Percentiles rank a stretch among this genome's conserved stretches.
These are phyloP conservation scores for Claviceps sp. DNA, from an alignment of 2,329 filamentous ascomycete species.

Conservation along the genomic window DNA sequence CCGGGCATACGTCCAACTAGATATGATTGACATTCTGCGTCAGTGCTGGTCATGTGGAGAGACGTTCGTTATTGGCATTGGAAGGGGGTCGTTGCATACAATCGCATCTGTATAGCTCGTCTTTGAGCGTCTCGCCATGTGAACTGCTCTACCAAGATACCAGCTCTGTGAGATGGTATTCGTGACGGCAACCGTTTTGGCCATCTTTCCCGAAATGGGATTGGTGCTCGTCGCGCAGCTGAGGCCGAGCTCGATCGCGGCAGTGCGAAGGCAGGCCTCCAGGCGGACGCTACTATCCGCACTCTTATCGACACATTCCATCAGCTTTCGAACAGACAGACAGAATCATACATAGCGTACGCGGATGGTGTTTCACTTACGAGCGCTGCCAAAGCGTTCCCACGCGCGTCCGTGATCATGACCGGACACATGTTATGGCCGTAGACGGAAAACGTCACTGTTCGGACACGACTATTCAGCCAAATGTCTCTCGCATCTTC, in stretches of 20 bases:
- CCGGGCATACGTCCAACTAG: conserved; percentile 20
- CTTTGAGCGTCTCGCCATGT: conserved; percentile 17
- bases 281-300: conserved; percentile 21
- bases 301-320: conserved; percentile 11
- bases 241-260: conserved; percentile 25
- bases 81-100: conserved; percentile 5
- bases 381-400: conserved; percentile 22
- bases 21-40: neutral
- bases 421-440: conserved; percentile 23
- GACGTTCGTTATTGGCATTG: too few species aligned
- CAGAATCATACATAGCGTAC: neutral
- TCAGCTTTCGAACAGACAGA: neutral
- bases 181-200: conserved; percentile 1
- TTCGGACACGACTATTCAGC: neutral
- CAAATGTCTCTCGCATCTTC: neutral
- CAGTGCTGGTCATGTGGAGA: too few species aligned
- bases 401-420: conserved; percentile 22
- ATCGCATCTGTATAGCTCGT: conserved; percentile 16
- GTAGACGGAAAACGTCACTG: conserved; percentile 25
- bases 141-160: conserved; percentile 20
- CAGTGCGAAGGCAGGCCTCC: conserved; percentile 22
- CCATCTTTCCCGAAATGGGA: conserved; percentile 15
- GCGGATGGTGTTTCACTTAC: conserved; percentile 6
- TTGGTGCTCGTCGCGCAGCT: conserved; percentile 22
- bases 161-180: conserved; percentile 22